phyloP scores from a whole-genome alignment of 2,329 filamentous ascomycete species.

The Dothideomycetes sp. region DNA sequence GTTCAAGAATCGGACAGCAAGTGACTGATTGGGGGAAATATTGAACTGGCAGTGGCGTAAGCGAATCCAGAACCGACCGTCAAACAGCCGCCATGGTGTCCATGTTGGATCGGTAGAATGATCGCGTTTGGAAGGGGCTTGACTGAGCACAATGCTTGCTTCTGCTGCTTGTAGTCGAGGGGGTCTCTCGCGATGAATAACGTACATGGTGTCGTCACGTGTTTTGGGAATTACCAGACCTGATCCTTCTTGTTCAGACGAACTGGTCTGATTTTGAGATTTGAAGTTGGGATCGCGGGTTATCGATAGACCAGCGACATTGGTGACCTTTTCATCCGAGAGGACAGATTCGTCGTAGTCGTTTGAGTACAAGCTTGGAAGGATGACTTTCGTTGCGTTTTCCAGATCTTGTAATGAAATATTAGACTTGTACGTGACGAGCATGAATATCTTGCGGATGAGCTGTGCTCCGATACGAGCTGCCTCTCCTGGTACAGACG shows the following conservation, averaged over 20 bases:
- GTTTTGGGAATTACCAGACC: neutral
- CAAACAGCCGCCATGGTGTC: conserved; percentile 37
- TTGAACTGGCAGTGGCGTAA: conserved; percentile 22
- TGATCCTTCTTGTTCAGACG: neutral
- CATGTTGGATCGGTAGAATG: conserved; percentile 5
- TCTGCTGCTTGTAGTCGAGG: neutral
- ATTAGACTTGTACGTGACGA: conserved; percentile 37
- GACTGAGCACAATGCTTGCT: conserved; percentile 1
- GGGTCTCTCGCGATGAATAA: conserved; percentile 1
- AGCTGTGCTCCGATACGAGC: conserved; percentile 28
- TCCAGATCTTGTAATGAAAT: conserved; percentile 34
- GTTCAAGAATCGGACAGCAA: conserved; percentile 31
- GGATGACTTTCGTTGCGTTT: conserved; percentile 29
- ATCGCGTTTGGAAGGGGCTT: neutral
- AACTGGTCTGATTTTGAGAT: neutral
- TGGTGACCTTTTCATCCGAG: too few species aligned
- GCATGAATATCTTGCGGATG: conserved; percentile 36
- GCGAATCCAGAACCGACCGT: conserved; percentile 46
- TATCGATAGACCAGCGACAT: too few species aligned
- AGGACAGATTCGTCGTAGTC: neutral
- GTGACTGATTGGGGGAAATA: conserved; percentile 11
- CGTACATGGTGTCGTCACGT: conserved; percentile 1
- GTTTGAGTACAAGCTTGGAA: conserved; percentile 21
- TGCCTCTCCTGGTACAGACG: too few species aligned
- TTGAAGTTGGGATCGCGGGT: too few species aligned